phyloP scores from a whole-genome alignment of 2,329 filamentous ascomycete species.

The Lasiodiplodia citricola region DNA sequence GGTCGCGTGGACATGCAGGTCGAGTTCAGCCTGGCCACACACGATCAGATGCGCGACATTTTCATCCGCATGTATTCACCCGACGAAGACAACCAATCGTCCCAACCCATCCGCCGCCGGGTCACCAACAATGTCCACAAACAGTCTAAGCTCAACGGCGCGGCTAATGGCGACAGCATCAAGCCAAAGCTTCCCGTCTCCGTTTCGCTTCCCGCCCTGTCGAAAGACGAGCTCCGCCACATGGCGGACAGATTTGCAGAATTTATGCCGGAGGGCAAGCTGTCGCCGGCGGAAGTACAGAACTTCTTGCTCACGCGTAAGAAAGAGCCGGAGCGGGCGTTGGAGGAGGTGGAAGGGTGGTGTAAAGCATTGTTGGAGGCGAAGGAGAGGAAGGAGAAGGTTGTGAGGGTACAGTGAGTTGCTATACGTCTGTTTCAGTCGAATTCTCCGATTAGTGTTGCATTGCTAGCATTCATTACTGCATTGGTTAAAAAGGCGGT shows the following conservation, averaged over 20 bases:
- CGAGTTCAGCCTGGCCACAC: slow-evolving; percentile 58
- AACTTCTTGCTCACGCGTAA: slow-evolving; percentile 58
- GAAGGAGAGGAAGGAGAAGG: slow-evolving; percentile 38
- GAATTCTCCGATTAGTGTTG: not conserved
- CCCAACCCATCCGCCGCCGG: not conserved
- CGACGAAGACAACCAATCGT: slow-evolving; percentile 21
- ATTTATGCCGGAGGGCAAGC: slow-evolving; percentile 51
- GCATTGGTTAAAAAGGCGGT: not conserved
- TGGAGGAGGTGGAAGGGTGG: slow-evolving; percentile 53
- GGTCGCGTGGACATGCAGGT: slow-evolving; percentile 74
- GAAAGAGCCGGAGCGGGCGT: slow-evolving; percentile 53
- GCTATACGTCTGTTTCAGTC: not conserved
- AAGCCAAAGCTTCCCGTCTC: not conserved
- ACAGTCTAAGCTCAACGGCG: not conserved
- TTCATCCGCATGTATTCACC: slow-evolving; percentile 49
- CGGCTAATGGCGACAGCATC: not conserved
- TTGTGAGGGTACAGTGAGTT: slow-evolving; percentile 27
- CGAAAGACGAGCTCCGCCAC: slow-evolving; percentile 36
- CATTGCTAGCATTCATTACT: not conserved
- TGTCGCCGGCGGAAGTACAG: slow-evolving; percentile 60
- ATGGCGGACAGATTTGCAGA: slow-evolving; percentile 54
- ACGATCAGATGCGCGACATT: slow-evolving; percentile 48
- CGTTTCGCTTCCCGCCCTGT: not conserved
- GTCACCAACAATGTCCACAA: not conserved
- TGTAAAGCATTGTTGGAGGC: slow-evolving; percentile 40